A percentile compares a stretch with the other conserved stretches of the same genome.
Evolutionary conservation across 345 rosid genomes (phyloP).

Genomic region (Lenwebbia sp.): DNA sequence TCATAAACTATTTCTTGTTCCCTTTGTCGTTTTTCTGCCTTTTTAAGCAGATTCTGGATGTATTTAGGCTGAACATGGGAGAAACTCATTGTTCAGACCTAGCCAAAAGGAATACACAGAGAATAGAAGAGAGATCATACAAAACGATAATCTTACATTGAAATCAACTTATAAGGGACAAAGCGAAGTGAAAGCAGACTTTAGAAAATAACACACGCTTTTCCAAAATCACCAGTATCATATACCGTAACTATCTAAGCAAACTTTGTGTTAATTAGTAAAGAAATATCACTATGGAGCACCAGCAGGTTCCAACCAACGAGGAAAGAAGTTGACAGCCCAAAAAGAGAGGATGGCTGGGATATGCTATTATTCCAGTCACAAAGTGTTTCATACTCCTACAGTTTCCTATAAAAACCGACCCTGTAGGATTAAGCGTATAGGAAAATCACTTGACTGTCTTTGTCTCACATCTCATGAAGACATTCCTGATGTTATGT

Average conservation of each 20-base stretch:
- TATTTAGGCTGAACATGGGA: slow-evolving; percentile 60
- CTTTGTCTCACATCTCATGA: background rate
- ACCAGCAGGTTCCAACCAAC: background rate
- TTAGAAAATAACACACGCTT: background rate
- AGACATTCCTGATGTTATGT: background rate
- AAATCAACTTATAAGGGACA: background rate
- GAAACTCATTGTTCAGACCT: background rate
- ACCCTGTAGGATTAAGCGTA: background rate
- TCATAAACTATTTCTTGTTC: slow-evolving; percentile 77
- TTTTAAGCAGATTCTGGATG: slow-evolving; percentile 47
- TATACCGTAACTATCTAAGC: background rate
- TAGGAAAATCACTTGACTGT: background rate
- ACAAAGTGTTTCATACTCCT: background rate
- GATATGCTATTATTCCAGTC: background rate
- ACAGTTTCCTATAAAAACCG: background rate
- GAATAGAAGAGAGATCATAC: background rate
- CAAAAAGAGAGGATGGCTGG: background rate
- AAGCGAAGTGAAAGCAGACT: background rate
- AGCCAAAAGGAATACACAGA: background rate
- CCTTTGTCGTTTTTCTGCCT: slow-evolving; percentile 57
- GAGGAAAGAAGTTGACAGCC: background rate
- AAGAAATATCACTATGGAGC: background rate
- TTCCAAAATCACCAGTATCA: background rate
- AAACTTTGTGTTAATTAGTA: background rate
- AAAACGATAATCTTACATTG: background rate